Percentiles rank a stretch among this genome's conserved stretches.
Conservation (phyloP, 163 green algal species). For the Scenedesmus sp. region DNA sequence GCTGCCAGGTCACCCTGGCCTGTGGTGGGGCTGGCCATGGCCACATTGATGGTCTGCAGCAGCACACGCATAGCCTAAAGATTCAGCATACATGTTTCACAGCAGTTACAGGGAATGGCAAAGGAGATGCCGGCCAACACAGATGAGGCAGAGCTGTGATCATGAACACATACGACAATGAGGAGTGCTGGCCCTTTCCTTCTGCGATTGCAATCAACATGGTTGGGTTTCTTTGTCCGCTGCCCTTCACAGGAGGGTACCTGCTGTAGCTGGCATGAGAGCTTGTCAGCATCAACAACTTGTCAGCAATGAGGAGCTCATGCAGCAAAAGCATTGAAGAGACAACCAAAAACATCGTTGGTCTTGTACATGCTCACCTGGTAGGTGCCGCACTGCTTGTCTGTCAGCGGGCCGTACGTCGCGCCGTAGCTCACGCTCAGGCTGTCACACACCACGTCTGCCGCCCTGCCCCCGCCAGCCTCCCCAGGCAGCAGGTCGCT, state of each 20-base stretch:
- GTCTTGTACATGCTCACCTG: background rate
- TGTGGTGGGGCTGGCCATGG: conserved; percentile 11
- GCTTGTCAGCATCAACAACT: background rate
- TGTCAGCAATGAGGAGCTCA: background rate
- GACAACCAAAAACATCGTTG: too few species aligned
- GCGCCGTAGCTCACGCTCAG: conserved; percentile 41
- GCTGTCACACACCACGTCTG: conserved; percentile 43
- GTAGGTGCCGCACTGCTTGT: conserved; percentile 35
- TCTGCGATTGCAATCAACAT: background rate
- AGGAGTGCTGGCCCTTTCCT: background rate
- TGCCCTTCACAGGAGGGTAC: background rate
- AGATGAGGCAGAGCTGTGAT: background rate
- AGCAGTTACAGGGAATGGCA: too few species aligned
- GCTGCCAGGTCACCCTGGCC: background rate
- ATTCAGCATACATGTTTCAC: background rate
- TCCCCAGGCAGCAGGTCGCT: conserved; percentile 28
- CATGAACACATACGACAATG: too few species aligned
- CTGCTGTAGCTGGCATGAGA: background rate
- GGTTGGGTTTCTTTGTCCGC: too few species aligned
- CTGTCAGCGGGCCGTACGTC: conserved; percentile 2
- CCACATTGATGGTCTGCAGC: conserved; percentile 36
- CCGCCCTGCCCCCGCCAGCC: conserved; percentile 15
- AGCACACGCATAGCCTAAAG: background rate
- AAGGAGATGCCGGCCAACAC: too few species aligned
- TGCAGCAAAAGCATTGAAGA: background rate